These are phyloP conservation scores for Moricandia arvensis DNA, from an alignment of 345 rosid genomes.

Conservation along the genomic window DNA sequence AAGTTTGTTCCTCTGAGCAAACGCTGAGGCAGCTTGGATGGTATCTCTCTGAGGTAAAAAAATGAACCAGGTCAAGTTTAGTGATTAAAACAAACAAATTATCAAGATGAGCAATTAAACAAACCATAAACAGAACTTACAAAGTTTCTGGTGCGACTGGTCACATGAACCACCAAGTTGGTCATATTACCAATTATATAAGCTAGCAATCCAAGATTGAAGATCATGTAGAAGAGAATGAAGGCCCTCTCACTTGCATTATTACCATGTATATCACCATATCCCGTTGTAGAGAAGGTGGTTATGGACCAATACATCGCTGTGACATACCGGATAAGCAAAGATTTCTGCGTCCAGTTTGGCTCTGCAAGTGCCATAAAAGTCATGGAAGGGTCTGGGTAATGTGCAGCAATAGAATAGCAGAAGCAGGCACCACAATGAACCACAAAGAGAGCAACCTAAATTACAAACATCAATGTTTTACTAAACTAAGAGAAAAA, in stretches of 20 bases:
- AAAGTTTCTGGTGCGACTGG: conserved; percentile 73
- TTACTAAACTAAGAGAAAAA: background rate
- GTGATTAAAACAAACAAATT: background rate
- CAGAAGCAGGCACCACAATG: conserved; percentile 75
- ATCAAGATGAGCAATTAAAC: background rate
- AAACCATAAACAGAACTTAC: conserved; percentile 51
- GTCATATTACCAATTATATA: conserved; percentile 92
- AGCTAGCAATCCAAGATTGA: conserved; percentile 66
- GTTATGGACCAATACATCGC: conserved; percentile 82
- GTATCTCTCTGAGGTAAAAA: conserved; percentile 67
- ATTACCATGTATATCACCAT: conserved; percentile 82
- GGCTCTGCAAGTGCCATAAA: conserved; percentile 59
- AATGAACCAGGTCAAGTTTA: background rate
- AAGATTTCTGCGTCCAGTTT: conserved; percentile 29
- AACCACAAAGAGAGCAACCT: conserved; percentile 78
- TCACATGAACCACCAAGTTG: conserved; percentile 78
- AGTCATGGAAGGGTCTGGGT: conserved; percentile 49
- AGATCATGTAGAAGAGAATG: conserved; percentile 58
- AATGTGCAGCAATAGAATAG: conserved; percentile 54
- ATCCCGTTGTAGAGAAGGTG: conserved; percentile 82
- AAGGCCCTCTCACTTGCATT: conserved; percentile 67
- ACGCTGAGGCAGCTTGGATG: conserved; percentile 73
- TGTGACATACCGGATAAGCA: conserved; percentile 50
- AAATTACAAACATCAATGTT: conserved; percentile 15
- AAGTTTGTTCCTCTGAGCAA: conserved; percentile 72